Evolutionary conservation across 768 basidiomycete genomes (phyloP).

Genomic region (Trametes sanguinea): DNA sequence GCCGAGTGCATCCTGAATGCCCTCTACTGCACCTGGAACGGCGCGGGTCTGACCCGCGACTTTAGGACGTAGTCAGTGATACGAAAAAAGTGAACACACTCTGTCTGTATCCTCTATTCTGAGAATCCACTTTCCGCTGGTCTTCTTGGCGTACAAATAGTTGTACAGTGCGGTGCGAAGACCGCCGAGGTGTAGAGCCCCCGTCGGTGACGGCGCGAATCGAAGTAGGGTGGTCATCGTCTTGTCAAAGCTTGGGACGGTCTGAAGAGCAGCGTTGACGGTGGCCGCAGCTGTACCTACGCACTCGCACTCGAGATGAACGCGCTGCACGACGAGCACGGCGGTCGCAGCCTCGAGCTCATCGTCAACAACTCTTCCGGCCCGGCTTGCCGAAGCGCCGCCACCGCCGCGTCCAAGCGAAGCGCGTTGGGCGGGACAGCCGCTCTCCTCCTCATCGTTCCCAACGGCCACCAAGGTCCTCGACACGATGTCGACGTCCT

Average conservation of each 20-base stretch:
- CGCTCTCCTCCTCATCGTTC: not conserved
- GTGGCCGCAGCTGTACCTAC: too few relatives aligned
- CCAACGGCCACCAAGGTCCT: not conserved
- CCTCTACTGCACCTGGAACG: conserved; percentile 84
- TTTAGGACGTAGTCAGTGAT: not conserved
- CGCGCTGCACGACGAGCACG: too few relatives aligned
- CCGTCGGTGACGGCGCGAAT: conserved; percentile 97
- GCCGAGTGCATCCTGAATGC: conserved; percentile 69
- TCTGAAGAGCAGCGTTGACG: too few relatives aligned
- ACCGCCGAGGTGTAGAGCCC: conserved; percentile 91
- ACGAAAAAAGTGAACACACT: conserved; percentile 47
- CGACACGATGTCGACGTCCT: conserved; percentile 14
- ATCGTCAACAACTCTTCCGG: too few relatives aligned
- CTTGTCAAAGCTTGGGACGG: too few relatives aligned
- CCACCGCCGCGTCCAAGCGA: too few relatives aligned
- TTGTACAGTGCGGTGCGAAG: conserved; percentile 94
- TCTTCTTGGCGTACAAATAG: conserved; percentile 78
- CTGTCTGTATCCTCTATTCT: conserved; percentile 95
- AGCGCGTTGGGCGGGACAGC: too few relatives aligned
- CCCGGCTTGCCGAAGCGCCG: too few relatives aligned
- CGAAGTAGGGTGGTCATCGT: conserved; percentile 54
- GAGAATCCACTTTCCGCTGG: conserved; percentile 86
- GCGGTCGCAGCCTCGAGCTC: too few relatives aligned
- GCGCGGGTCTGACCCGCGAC: conserved; percentile 60
- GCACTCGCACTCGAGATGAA: too few relatives aligned